Percentiles rank a stretch among this genome's conserved stretches.
These are phyloP conservation scores for Trichoderma oligosporum DNA, from an alignment of 2,329 filamentous ascomycete species.

Conservation along the genomic window DNA sequence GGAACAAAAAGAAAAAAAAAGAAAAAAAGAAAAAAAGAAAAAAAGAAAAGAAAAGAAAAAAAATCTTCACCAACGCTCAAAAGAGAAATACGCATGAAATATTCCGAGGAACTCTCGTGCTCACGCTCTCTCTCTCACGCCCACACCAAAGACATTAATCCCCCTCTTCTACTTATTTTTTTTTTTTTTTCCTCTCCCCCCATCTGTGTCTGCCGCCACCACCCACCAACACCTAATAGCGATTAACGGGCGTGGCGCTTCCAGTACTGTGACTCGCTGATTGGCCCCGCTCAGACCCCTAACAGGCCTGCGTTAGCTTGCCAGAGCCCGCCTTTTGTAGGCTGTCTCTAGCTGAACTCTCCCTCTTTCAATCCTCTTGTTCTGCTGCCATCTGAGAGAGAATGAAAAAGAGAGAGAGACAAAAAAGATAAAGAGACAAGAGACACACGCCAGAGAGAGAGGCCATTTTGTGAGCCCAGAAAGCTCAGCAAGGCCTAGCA, in stretches of 20 bases:
- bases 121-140: constrained; percentile 1
- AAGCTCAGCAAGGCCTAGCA: neutral
- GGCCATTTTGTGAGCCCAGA: too few relatives aligned
- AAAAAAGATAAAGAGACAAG: too few relatives aligned
- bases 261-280: constrained; percentile 27
- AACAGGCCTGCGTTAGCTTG: constrained; percentile 28
- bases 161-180: too few relatives aligned
- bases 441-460: too few relatives aligned
- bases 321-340: constrained; percentile 29
- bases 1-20: too few relatives aligned
- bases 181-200: too few relatives aligned
- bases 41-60: too few relatives aligned
- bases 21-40: too few relatives aligned
- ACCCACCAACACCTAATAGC: constrained; percentile 1
- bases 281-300: constrained; percentile 31
- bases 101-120: constrained; percentile 10
- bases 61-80: constrained; percentile 3
- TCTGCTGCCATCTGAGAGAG: constrained; percentile 2
- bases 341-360: constrained; percentile 27
- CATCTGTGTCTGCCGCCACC: neutral
- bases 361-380: constrained; percentile 28
- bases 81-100: neutral
- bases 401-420: too few relatives aligned
- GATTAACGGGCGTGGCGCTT: constrained; percentile 29
- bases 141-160: neutral